These are phyloP conservation scores for Macadamia tetraphylla DNA, from an alignment of 164 flowering plant species.

Conservation along the genomic window DNA sequence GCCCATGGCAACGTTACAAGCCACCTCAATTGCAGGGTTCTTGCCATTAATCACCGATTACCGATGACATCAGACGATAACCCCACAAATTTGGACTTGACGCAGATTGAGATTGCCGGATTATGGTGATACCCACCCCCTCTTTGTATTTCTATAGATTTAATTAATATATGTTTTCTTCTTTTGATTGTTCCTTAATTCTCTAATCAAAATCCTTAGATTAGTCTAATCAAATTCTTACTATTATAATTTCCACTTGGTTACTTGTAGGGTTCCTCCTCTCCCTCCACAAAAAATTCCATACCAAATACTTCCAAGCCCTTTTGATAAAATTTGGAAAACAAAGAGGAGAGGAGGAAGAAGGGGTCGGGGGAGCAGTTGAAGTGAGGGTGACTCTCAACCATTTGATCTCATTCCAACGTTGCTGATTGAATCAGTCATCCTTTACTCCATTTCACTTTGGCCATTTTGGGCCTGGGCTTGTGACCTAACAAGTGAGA, in stretches of 20 bases:
- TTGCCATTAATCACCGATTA: slow-evolving; percentile 67
- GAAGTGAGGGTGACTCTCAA: no score
- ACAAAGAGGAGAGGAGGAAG: slow-evolving; percentile 34
- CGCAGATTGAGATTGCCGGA: slow-evolving; percentile 59
- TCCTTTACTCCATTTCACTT: no score
- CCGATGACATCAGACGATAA: slow-evolving; percentile 13
- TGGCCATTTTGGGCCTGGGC: no score
- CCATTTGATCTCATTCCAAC: no score
- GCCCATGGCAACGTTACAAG: slow-evolving; percentile 27
- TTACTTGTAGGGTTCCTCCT: slow-evolving; percentile 41
- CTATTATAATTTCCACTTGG: no score
- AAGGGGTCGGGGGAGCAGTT: background rate
- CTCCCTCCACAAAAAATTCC: slow-evolving; percentile 43
- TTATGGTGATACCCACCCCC: slow-evolving; percentile 30
- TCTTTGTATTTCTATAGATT: background rate
- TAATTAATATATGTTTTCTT: background rate
- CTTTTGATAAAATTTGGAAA: slow-evolving; percentile 67
- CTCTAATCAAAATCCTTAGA: background rate
- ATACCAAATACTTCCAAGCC: slow-evolving; percentile 51
- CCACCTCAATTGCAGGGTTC: slow-evolving; percentile 66
- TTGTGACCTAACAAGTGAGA: no score
- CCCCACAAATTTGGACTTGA: slow-evolving; percentile 41
- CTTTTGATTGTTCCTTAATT: background rate
- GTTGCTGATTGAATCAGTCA: no score
- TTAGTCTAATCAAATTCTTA: background rate